Evolutionary conservation across 805 yeast genomes (phyloP), one percentile per base, ranked within the genome.

Genomic region (Candida nitratophila): DNA sequence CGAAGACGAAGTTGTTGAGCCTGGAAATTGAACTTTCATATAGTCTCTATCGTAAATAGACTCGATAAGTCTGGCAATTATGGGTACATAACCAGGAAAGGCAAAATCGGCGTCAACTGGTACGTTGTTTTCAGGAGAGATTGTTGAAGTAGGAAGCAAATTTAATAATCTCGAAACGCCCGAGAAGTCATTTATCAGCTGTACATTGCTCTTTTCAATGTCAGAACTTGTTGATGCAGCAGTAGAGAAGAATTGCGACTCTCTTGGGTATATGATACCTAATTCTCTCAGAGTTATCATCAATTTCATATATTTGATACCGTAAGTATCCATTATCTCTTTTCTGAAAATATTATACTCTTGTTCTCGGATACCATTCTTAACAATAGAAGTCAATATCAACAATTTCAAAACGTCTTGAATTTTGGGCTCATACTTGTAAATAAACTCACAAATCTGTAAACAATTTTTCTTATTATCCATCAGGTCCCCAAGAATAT

Each of bases 41-140:
- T 76, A 73, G 24, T 75, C 72, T 37, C 90, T 64, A 41, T 72
- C 74, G 50, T 81, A 78, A n/a, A 84, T 69, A 19, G 79, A 64
- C 62, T 90, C 89, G 3, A 86, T 73, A 12, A 89, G 54, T 47
- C 97, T 70, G 3, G 81, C 71, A 2, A 78, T 65, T 4, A 91
- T 60, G 2, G 99, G 98, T 0, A 88, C 84, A 27, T 78, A 84
- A 0, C 95, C 93, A 5, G 96, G 84, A 47, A 85, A 79, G 1
- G 88, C 79, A 57, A 81, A 84, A 22, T 67, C 66, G 22, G 81
- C 77, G 43, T 72, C 68, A 38, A 64, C 52, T 29, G 79, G 78
- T 42, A 69, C 61, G 35, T 60, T 50, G 4, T 64, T 60, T 44
- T 63, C 61, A n/a, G 56, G 59, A 32, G 60, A 60, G 32, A 60